Conservation (phyloP, 805 yeast genomes). For the Saturnispora gosingensis region DNA sequence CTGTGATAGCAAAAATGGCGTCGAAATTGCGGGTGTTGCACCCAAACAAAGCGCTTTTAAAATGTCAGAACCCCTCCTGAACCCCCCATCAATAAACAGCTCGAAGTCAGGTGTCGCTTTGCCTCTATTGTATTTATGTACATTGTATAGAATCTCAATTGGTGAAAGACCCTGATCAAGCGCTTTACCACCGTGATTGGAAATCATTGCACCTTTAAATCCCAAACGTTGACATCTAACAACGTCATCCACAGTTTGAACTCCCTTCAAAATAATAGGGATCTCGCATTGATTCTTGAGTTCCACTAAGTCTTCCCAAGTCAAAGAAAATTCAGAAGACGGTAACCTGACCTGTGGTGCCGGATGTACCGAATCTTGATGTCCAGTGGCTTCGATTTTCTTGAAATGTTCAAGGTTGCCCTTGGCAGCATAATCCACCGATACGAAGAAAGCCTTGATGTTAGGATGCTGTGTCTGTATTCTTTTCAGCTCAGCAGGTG, state of each 20-base stretch:
- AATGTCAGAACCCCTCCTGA: slow-evolving; percentile 36
- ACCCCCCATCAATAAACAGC: slow-evolving; percentile 41
- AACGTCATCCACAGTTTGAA: slow-evolving; percentile 60
- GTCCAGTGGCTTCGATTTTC: slow-evolving; percentile 48
- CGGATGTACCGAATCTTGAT: slow-evolving; percentile 27
- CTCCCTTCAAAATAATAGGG: slow-evolving; percentile 51
- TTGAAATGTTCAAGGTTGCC: slow-evolving; percentile 86
- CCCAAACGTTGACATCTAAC: slow-evolving; percentile 49
- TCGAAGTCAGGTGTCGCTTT: slow-evolving; percentile 39
- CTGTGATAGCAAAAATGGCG: slow-evolving; percentile 71
- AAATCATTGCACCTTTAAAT: slow-evolving; percentile 53
- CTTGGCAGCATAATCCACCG: slow-evolving; percentile 73
- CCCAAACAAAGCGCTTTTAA: slow-evolving; percentile 36
- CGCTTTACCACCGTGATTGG: slow-evolving; percentile 73
- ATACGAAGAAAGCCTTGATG: slow-evolving; percentile 67
- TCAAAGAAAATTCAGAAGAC: slow-evolving; percentile 19
- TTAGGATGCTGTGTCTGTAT: slow-evolving; percentile 29
- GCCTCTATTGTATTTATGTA: slow-evolving; percentile 26
- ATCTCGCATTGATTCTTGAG: slow-evolving; percentile 37
- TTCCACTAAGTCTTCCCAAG: slow-evolving; percentile 53
- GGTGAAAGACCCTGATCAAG: slow-evolving; percentile 55
- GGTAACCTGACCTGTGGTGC: slow-evolving; percentile 7
- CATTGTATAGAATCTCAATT: slow-evolving; percentile 50
- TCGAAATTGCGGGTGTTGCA: slow-evolving; percentile 55
- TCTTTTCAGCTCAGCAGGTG: slow-evolving; percentile 15